These are phyloP conservation scores for Coemansia aciculifera DNA, from an alignment of 192 early-diverging fungal species.

Conservation along the genomic window DNA sequence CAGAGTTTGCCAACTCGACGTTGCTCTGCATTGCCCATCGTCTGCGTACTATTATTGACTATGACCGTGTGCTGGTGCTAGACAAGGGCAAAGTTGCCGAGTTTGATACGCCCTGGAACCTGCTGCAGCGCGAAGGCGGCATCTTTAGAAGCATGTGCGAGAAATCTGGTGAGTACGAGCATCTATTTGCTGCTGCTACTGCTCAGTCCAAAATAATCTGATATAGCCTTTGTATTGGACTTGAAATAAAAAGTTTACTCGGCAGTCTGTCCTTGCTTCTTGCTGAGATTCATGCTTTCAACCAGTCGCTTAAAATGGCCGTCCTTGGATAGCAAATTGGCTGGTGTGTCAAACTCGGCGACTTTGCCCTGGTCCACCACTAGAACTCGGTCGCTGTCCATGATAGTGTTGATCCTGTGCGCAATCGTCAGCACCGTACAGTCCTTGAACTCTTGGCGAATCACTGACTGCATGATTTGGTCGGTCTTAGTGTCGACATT, in stretches of 20 bases:
- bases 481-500: conserved; percentile 60
- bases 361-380: conserved; percentile 54
- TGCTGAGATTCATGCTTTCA: conserved; percentile 16
- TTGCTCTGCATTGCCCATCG: conserved; percentile 91
- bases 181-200: conserved; percentile 36
- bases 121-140: conserved; percentile 63
- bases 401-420: conserved; percentile 67
- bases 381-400: conserved; percentile 62
- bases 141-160: conserved; percentile 80
- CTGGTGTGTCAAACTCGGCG: conserved; percentile 31
- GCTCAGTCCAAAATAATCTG: conserved; percentile 20
- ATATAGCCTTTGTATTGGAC: not conserved
- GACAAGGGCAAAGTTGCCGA: conserved; percentile 79
- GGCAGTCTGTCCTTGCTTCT: not conserved
- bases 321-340: conserved; percentile 7
- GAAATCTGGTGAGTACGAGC: conserved; percentile 76
- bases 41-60: conserved; percentile 80
- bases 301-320: conserved; percentile 13
- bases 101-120: conserved; percentile 73
- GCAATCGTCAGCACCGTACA: conserved; percentile 63
- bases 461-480: conserved; percentile 63
- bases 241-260: not conserved
- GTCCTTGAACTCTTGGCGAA: conserved; percentile 43
- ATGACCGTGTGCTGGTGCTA: conserved; percentile 82
- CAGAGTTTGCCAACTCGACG: conserved; percentile 71